Conservation (phyloP, 805 yeast genomes). For the Pichia thaimueangensis region DNA sequence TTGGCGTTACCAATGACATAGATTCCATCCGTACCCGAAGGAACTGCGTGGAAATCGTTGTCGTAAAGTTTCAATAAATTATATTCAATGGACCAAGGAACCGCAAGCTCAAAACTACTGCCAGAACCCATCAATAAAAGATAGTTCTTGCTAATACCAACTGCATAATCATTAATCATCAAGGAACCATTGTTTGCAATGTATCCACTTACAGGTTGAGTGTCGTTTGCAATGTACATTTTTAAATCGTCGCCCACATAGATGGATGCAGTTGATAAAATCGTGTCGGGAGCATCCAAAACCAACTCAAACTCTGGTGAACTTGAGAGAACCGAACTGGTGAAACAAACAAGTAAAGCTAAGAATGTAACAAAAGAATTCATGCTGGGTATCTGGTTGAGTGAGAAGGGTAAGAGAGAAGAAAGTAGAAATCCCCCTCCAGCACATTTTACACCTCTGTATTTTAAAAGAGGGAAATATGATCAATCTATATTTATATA, state of each 20-base stretch:
- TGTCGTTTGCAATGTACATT: not conserved
- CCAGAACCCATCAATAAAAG: not conserved
- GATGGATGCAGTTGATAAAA: not conserved
- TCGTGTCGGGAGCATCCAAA: not conserved
- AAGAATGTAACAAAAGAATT: no score
- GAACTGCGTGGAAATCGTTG: not conserved
- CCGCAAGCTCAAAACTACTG: not conserved
- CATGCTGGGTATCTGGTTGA: no score
- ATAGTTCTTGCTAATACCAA: not conserved
- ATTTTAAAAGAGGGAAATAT: no score
- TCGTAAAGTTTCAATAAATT: not conserved
- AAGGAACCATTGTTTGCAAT: not conserved
- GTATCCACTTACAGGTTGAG: not conserved
- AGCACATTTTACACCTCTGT: no score
- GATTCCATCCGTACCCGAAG: not conserved
- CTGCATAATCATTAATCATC: not conserved
- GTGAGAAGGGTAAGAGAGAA: no score
- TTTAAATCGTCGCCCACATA: not conserved
- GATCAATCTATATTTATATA: no score
- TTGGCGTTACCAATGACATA: not conserved
- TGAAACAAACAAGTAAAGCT: no score
- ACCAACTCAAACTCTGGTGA: no score
- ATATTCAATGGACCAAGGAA: not conserved
- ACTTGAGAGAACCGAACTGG: no score
- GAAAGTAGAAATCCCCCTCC: no score